A percentile compares a stretch with the other conserved stretches of the same genome.
Conservation (phyloP, 176 grass and related monocot species). For the Cymbopogon citratus region DNA sequence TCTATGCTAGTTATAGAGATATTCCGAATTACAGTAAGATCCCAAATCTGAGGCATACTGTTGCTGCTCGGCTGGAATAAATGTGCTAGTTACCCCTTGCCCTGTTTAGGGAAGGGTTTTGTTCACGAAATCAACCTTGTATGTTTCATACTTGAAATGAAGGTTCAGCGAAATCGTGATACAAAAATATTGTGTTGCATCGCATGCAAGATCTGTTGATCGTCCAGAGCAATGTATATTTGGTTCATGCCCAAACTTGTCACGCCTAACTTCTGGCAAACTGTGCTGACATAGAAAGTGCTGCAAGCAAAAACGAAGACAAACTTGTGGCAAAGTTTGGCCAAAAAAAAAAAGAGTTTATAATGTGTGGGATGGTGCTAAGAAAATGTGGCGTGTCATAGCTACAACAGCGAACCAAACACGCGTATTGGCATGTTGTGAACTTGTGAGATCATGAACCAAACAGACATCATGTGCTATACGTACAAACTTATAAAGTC, state of each 20-base stretch:
- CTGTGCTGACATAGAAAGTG: too few species aligned
- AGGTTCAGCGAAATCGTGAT: background rate
- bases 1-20: background rate
- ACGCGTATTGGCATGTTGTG: too few species aligned
- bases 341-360: too few species aligned
- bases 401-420: too few species aligned
- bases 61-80: constrained; percentile 23
- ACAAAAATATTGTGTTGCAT: background rate
- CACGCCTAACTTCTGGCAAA: too few species aligned
- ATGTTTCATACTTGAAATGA: background rate
- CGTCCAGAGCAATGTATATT: background rate
- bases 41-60: constrained; percentile 2
- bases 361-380: too few species aligned
- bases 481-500: background rate
- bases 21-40: background rate
- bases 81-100: background rate
- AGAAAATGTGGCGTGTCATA: too few species aligned
- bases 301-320: too few species aligned
- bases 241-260: too few species aligned
- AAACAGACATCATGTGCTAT: background rate
- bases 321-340: too few species aligned
- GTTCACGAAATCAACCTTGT: background rate
- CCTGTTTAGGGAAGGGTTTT: background rate
- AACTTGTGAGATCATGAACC: too few species aligned
- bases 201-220: background rate